A percentile compares a stretch with the other conserved stretches of the same genome.
Conservation (phyloP, 805 yeast genomes). For the Komagataella mondaviorum region DNA sequence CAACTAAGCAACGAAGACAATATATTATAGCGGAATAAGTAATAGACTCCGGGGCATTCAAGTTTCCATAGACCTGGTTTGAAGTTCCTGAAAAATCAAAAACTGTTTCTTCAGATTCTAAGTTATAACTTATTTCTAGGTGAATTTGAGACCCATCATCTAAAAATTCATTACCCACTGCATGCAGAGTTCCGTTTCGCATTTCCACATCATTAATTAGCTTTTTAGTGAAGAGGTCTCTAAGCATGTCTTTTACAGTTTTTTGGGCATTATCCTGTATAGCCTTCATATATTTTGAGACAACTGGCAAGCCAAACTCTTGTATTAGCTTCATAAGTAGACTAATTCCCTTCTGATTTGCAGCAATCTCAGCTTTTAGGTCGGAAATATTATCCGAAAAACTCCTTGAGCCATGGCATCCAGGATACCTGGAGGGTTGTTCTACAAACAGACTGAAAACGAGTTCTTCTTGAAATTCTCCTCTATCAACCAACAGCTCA, state of each 20-base stretch:
- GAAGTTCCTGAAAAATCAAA: conserved; percentile 85
- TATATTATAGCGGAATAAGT: conserved; percentile 82
- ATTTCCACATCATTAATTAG: conserved; percentile 20
- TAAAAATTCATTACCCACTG: conserved; percentile 37
- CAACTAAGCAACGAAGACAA: conserved; percentile 73
- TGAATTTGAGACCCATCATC: conserved; percentile 68
- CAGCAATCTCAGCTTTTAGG: conserved; percentile 76
- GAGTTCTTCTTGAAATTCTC: conserved; percentile 62
- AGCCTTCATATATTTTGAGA: conserved; percentile 66
- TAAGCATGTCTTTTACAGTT: conserved; percentile 48
- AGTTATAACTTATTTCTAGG: conserved; percentile 35
- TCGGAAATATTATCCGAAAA: conserved; percentile 76
- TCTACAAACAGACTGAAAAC: conserved; percentile 47
- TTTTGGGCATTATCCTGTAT: conserved; percentile 68
- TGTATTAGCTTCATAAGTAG: conserved; percentile 44
- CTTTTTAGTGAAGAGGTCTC: conserved; percentile 23
- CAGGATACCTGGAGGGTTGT: conserved; percentile 72
- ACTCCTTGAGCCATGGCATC: conserved; percentile 83
- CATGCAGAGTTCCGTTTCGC: conserved; percentile 26
- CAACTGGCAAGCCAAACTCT: conserved; percentile 48
- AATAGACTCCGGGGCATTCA: conserved; percentile 88
- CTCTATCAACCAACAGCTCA: conserved; percentile 57
- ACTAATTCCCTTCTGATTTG: conserved; percentile 74
- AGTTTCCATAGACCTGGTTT: conserved; percentile 76
- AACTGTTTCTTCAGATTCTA: conserved; percentile 41